Base-by-base conservation (phyloP, 805 yeast species). In the Metschnikowia santaceciliae region DNA sequence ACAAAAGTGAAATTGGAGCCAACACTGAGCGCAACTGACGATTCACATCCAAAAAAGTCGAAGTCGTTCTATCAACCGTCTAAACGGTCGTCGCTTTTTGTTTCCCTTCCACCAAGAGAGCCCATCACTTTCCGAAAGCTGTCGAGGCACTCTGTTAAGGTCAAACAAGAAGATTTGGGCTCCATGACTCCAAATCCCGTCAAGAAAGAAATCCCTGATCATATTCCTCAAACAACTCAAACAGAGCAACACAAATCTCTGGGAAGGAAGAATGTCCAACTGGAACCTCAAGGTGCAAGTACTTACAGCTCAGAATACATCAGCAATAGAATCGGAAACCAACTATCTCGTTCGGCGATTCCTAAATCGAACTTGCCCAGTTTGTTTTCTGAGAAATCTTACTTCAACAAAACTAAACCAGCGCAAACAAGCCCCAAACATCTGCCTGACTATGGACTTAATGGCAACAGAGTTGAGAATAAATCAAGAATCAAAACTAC, bases 51-150 rank as follows among this genome's bases (percentile, higher is more conserved):
- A 13, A 44, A 35, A 13, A 44, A 44, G 23, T 44, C 48, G 10
- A 37, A 37, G 19, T 46, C 48, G n/a, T 32, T 46, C 20, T 46
- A 46, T 22, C 42, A 64, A 36, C 65, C 70, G 10, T 71, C 75
- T 2, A 64, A 62, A 35, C 50, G 72, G 36, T 60, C 68, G 10
- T 68, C 76, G 1, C 62, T 66, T 4, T 72, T 67, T 50, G 72
- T 69, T 1, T 59, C 74, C 0, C 53, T 72, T 17, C 77, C 77
- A 1, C 59, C 72, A 6, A 56, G 74, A 41, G 75, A 70, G 38
- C 77, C 77, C 4, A 62, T 72, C 17, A 58, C 65, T 14, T 48
- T 38, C n/a, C 49, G 45, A 14, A 43, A 32, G 4, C 41, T 38
- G 48, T 39, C 35, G 11, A 49, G 62, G 37, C 55, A 57, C 15